phyloP scores from a whole-genome alignment of 441 rosid genomes.

The Flueggea neowawraea region DNA sequence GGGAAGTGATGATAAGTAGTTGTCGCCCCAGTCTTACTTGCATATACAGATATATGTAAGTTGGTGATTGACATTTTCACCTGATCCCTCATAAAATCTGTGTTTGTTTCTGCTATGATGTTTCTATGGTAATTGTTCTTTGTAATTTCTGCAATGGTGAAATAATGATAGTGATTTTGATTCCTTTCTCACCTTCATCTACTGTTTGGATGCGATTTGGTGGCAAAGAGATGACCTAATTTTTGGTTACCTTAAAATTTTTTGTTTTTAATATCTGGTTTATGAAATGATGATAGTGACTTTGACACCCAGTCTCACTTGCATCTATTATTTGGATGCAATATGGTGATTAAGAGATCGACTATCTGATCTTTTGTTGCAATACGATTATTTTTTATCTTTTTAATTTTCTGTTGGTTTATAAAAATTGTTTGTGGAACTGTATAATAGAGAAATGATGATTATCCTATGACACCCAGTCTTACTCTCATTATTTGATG shows the following conservation, averaged over 20 bases:
- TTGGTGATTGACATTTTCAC: constrained; percentile 69
- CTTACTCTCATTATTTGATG: too few species aligned
- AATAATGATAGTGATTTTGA: too few species aligned
- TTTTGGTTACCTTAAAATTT: background rate
- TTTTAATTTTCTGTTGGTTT: too few species aligned
- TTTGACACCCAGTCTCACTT: constrained; percentile 40
- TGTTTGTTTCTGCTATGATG: background rate
- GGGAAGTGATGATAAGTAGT: constrained; percentile 57
- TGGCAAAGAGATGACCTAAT: too few species aligned
- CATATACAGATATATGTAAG: constrained; percentile 34
- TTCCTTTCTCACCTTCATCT: too few species aligned
- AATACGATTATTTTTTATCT: too few species aligned
- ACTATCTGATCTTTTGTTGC: constrained; percentile 14
- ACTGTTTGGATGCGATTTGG: too few species aligned
- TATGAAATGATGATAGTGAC: constrained; percentile 20
- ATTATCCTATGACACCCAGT: too few species aligned
- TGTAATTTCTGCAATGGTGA: too few species aligned
- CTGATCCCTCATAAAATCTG: constrained; percentile 38
- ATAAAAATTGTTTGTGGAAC: too few species aligned
- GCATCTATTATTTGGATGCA: constrained; percentile 10
- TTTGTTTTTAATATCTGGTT: background rate
- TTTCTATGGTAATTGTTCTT: too few species aligned
- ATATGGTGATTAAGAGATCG: constrained; percentile 20
- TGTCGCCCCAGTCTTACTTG: constrained; percentile 97
- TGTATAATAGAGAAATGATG: too few species aligned